Base-by-base conservation (phyloP, 352 stramenopile genomes). In the Phytophthora capsici region DNA sequence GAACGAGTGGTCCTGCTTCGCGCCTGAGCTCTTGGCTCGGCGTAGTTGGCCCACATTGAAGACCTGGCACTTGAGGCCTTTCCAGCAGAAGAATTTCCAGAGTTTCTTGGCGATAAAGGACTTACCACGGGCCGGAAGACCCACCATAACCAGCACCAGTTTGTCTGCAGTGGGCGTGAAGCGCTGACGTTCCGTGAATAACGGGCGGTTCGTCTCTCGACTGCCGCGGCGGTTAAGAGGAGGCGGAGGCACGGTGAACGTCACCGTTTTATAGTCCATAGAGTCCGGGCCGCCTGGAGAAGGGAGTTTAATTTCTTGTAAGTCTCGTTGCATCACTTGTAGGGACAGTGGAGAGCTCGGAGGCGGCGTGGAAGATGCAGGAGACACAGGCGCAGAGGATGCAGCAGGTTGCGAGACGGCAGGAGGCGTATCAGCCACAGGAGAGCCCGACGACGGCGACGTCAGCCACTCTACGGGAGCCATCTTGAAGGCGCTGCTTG, bases 41-140 rank as follows among this genome's bases (percentile, higher is more conserved):
- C 96, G 87, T 56, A 98, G 91, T 62, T 99, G 92, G 0, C 94
- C 95, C 7, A 98, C 95, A 74, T 99, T 98, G 73, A 98, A 98
- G 14, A 98, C 93, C 34, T 91, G 71, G 46, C 71, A 82, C 60
- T 86, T 75, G 40, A 89, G 71, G n/a, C 86, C 86, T 53, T 93
- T 94, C 86, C 86, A 94, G 55, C 73, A 86, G 20, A 92, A 73
- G 57, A 91, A 92, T 64, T 91, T 91, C 53, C 75, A 82, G 2
- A 94, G 73, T 56, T 97, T 97, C 66, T 98, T 97, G 51, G 94
- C 91, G 67, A 98, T 98, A 70, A 98, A 97, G 50, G 95, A 98
- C 71, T 99, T 99, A 47, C 96, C 96, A 9, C 93, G 95, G 1
- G 91, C 96, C 0, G 96, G 96, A 7, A 99, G 69, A 0, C 96